A percentile compares a stretch with the other conserved stretches of the same genome.
phyloP scores from a whole-genome alignment of 306 rosid genomes.

The Inga leiocalycina region DNA sequence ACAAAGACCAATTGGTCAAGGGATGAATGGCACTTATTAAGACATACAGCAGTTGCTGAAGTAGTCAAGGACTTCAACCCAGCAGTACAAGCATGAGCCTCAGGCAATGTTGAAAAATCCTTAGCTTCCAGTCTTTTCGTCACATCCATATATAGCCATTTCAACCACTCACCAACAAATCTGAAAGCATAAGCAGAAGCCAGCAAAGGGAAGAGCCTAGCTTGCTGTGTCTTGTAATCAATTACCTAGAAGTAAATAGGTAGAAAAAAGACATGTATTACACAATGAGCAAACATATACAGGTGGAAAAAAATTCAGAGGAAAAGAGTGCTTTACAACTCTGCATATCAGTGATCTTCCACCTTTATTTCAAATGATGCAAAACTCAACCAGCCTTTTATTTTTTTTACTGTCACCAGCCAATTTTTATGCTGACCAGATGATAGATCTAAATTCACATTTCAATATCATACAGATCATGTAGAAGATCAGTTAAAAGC shows the following conservation, averaged over 20 bases:
- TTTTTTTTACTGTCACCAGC: not conserved
- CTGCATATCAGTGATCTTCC: slow-evolving; percentile 1
- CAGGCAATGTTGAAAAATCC: slow-evolving; percentile 89
- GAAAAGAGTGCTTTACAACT: not conserved
- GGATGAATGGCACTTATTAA: slow-evolving; percentile 22
- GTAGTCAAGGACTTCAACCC: slow-evolving; percentile 97
- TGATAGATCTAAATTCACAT: slow-evolving; percentile 12
- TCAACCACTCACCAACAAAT: slow-evolving; percentile 98
- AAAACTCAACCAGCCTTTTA: not conserved
- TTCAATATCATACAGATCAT: slow-evolving; percentile 22
- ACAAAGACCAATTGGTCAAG: slow-evolving; percentile 18
- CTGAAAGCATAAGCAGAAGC: slow-evolving; percentile 99
- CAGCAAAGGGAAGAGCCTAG: slow-evolving; percentile 93
- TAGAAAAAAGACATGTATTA: slow-evolving; percentile 22
- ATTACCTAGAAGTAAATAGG: slow-evolving; percentile 67
- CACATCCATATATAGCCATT: slow-evolving; percentile 93
- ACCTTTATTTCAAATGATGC: not conserved
- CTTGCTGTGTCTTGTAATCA: slow-evolving; percentile 96
- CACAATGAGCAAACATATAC: slow-evolving; percentile 18
- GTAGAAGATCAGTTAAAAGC: slow-evolving; percentile 14
- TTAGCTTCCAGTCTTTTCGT: slow-evolving; percentile 78
- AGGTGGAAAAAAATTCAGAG: slow-evolving; percentile 22
- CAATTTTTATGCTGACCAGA: slow-evolving; percentile 19
- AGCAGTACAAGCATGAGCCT: slow-evolving; percentile 99
- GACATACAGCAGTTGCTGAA: slow-evolving; percentile 91